Evolutionary conservation across 2,329 filamentous ascomycete genomes (phyloP).

Genomic region (Pseudogymnoascus verrucosus): DNA sequence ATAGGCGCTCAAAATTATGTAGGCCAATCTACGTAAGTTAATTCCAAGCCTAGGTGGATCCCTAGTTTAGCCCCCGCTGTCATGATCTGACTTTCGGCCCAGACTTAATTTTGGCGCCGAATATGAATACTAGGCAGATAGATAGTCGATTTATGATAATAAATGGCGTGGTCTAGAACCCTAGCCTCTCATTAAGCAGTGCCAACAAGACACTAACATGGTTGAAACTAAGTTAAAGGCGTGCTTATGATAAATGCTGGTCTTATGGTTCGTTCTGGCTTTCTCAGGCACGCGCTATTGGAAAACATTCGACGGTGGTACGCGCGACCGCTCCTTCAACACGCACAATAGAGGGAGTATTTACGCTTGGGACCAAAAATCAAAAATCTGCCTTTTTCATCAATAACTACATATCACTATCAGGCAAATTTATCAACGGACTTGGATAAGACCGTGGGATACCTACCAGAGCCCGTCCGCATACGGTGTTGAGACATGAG

Average conservation of each 20-base stretch:
- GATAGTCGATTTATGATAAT: neutral
- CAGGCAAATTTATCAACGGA: neutral
- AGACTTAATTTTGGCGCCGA: neutral
- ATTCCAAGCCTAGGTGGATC: neutral
- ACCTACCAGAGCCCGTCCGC: too few relatives aligned
- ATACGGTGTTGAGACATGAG: neutral
- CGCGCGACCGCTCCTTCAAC: too few relatives aligned
- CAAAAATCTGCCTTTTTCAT: neutral
- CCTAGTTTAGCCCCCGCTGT: neutral
- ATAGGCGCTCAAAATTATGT: neutral
- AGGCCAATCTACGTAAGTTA: neutral
- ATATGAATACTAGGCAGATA: neutral
- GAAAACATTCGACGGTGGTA: too few relatives aligned
- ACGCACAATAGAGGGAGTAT: neutral
- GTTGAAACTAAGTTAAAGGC: neutral
- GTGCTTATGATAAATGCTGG: neutral
- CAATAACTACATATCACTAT: neutral
- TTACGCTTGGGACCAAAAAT: neutral
- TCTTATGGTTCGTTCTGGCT: neutral
- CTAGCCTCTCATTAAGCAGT: neutral
- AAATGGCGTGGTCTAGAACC: neutral
- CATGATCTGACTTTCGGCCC: neutral
- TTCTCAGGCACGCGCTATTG: too few relatives aligned
- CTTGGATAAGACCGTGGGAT: neutral
- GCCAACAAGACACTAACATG: neutral